Conservation (phyloP, 1,139 yeast species). For the Pneumocystis sp. region DNA sequence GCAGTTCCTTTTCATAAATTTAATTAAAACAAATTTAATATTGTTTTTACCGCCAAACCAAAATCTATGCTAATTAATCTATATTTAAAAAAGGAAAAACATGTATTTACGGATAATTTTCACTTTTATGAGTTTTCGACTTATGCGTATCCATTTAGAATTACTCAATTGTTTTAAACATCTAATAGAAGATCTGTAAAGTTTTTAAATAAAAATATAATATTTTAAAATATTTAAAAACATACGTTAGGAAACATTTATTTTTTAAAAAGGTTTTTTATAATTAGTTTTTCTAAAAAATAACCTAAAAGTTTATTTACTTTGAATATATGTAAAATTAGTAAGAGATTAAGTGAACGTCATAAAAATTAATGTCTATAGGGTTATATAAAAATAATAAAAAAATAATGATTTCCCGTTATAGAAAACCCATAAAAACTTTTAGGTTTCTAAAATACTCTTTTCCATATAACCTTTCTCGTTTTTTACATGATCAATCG, state of each 20-base stretch:
- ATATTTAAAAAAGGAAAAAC: neutral
- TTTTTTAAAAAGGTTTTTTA: neutral
- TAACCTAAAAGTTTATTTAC: neutral
- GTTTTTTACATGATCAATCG: neutral
- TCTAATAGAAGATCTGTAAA: neutral
- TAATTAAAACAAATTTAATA: neutral
- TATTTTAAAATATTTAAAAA: too few species aligned
- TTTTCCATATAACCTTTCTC: neutral
- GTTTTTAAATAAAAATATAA: neutral
- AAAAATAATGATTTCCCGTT: neutral
- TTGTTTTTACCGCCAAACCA: constrained; percentile 39
- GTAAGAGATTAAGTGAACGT: neutral
- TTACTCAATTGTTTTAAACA: neutral
- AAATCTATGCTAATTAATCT: constrained; percentile 23
- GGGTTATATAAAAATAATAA: neutral
- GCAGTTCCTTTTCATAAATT: constrained; percentile 18
- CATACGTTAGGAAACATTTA: neutral
- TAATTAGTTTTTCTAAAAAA: neutral
- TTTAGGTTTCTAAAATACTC: neutral
- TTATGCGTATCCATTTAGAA: neutral
- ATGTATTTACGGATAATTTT: constrained; percentile 15
- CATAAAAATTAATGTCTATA: neutral
- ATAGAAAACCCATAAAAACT: neutral
- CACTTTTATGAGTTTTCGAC: neutral
- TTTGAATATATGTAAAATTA: neutral